phyloP scores from a whole-genome alignment of 2,329 filamentous ascomycete genomes.

The Verticillium dahliae region DNA sequence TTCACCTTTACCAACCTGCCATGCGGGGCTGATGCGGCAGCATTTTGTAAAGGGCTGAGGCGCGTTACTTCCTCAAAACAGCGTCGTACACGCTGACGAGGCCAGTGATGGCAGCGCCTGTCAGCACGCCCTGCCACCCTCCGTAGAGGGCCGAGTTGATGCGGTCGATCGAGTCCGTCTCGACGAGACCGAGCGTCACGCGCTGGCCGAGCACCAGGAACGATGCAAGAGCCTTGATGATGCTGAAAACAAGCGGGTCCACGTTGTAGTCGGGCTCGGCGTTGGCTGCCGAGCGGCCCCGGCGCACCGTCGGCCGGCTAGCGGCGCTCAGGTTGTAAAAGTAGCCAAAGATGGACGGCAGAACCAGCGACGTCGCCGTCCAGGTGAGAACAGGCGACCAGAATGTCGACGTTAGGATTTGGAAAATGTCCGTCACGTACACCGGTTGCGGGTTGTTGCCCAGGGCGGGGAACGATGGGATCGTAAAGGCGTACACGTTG shows the following conservation, averaged over 20 bases:
- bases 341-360: slow-evolving; percentile 71
- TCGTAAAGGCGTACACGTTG: slow-evolving; percentile 64
- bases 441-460: slow-evolving; percentile 54
- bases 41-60: neutral
- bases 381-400: slow-evolving; percentile 79
- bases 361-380: slow-evolving; percentile 61
- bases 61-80: slow-evolving; percentile 57
- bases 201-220: slow-evolving; percentile 74
- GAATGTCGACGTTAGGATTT: slow-evolving; percentile 69
- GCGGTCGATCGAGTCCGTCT: slow-evolving; percentile 50
- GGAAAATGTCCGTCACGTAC: slow-evolving; percentile 73
- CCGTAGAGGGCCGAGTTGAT: slow-evolving; percentile 64
- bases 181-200: slow-evolving; percentile 56
- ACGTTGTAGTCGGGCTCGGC: slow-evolving; percentile 48
- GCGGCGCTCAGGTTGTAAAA: slow-evolving; percentile 79
- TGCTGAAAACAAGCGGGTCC: slow-evolving; percentile 86
- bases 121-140: slow-evolving; percentile 63
- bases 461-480: slow-evolving; percentile 54
- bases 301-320: slow-evolving; percentile 28
- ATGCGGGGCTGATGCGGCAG: neutral
- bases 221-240: slow-evolving; percentile 75
- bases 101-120: slow-evolving; percentile 61
- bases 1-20: neutral
- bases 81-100: slow-evolving; percentile 72
- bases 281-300: slow-evolving; percentile 33